Evolutionary conservation across 306 rosid species (phyloP), one percentile per base, ranked within the genome.

Genomic region (Ormosia emarginata): DNA sequence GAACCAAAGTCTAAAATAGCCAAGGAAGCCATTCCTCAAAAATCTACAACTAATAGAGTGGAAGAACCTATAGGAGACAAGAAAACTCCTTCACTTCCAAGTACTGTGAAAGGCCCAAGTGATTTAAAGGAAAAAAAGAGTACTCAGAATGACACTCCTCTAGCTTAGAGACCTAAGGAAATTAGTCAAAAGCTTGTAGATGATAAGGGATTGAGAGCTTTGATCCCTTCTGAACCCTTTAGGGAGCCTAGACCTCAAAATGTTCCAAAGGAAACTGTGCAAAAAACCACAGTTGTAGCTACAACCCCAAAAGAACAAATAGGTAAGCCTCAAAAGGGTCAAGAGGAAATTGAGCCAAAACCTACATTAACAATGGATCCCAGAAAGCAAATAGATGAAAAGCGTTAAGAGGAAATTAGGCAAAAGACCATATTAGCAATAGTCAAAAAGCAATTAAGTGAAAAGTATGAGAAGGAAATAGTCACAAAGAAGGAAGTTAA

Each of bases 281-380:
- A 13, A 59, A 79, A 79, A 66, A 6, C 64, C 3, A 55, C 9
- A 8, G 3, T 17, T 37, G 10, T 8, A 15, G 59, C 66, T 71
- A 55, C 68, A 61, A 29, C 44, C 30, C 67, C 74, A 2, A 30
- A 2, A 40, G 46, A n/a, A 10, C 46, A 72, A 80, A 80, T 2
- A 17, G 73, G 24, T 11, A 78, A 32, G 18, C 7, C 75, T 77
- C 81, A 79, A 59, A 64, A 37, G 79, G 85, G 52, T 18, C 79
- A 12, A 65, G 79, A 84, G 61, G 81, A 65, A 67, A 34, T 24
- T 83, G 73, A 78, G 64, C 57, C 71, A 57, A 66, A 68, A 82
- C 40, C 64, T 7, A 66, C 67, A 46, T 32, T 58, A 62, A 53
- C 24, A 34, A 32, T 33, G 15, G 81, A 39, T 10, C 4, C 47